Percentiles rank a stretch among this genome's conserved stretches.
phyloP scores from a whole-genome alignment of 116 monocot species.

The Iris pallida region DNA sequence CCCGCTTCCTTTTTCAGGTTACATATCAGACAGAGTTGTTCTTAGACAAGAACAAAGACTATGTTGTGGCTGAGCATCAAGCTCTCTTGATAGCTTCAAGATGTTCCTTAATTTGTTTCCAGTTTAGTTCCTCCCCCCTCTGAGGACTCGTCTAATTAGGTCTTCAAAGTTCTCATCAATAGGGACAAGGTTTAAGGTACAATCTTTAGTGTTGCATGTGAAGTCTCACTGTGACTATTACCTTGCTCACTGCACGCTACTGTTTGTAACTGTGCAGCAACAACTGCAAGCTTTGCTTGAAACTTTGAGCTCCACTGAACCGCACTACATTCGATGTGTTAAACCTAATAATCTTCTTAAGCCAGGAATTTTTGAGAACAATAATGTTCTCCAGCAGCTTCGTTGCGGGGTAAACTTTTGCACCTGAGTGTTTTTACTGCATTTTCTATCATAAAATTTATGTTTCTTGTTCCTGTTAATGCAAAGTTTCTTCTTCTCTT shows the following conservation, averaged over 20 bases:
- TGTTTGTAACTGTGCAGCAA: slow-evolving; percentile 47
- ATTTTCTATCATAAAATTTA: background rate
- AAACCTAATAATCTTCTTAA: slow-evolving; percentile 94
- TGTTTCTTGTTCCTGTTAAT: background rate
- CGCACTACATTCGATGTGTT: slow-evolving; percentile 93
- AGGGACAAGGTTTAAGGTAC: slow-evolving; percentile 81
- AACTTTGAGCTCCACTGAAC: slow-evolving; percentile 76
- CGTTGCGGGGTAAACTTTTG: slow-evolving; percentile 65
- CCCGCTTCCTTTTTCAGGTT: slow-evolving; percentile 37
- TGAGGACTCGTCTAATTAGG: slow-evolving; percentile 68
- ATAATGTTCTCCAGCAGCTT: slow-evolving; percentile 82
- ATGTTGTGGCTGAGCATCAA: slow-evolving; percentile 88
- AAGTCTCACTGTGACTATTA: background rate
- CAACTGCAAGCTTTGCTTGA: slow-evolving; percentile 88
- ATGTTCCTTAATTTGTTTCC: slow-evolving; percentile 76
- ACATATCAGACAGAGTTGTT: slow-evolving; percentile 88
- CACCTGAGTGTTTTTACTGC: background rate
- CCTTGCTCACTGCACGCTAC: background rate
- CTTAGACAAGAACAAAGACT: slow-evolving; percentile 90
- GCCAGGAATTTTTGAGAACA: slow-evolving; percentile 83
- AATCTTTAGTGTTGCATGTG: background rate
- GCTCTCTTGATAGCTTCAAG: slow-evolving; percentile 57
- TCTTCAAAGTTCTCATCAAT: slow-evolving; percentile 91
- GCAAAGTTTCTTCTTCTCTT: background rate
- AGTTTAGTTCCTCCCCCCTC: slow-evolving; percentile 53